Conservation (phyloP, 179 eudicot species). For the Heliamphora pulchella region DNA sequence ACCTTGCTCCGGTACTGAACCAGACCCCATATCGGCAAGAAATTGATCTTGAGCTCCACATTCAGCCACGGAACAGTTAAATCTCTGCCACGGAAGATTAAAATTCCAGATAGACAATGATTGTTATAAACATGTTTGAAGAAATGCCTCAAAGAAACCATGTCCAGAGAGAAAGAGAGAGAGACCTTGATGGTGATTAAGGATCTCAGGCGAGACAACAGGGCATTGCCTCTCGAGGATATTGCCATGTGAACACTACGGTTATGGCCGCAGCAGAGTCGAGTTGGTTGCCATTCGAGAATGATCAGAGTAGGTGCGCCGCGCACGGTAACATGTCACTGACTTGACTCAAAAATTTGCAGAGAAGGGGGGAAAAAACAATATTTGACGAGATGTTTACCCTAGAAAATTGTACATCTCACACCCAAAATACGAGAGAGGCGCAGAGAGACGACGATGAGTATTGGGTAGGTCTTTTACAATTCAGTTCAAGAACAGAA, state of each 20-base stretch:
- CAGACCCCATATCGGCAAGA: constrained; percentile 4
- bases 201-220: constrained; percentile 24
- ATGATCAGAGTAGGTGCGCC: background rate
- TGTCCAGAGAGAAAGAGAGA: background rate
- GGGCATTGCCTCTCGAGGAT: constrained; percentile 17
- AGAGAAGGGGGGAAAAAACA: too few species aligned
- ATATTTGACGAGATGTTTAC: too few species aligned
- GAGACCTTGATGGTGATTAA: constrained; percentile 30
- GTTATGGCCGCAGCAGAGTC: constrained; percentile 6
- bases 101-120: background rate
- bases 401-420: too few species aligned
- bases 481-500: too few species aligned
- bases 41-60: constrained; percentile 11
- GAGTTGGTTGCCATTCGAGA: background rate
- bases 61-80: constrained; percentile 18
- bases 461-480: too few species aligned
- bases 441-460: too few species aligned
- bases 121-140: constrained; percentile 35
- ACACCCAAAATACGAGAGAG: too few species aligned
- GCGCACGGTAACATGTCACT: background rate
- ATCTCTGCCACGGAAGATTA: constrained; percentile 27
- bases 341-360: too few species aligned
- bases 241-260: constrained; percentile 7
- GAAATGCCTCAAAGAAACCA: constrained; percentile 30
- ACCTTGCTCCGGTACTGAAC: constrained; percentile 13